Evolutionary conservation across 805 yeast species (phyloP).

Genomic region (Teunomyces tritomae): DNA sequence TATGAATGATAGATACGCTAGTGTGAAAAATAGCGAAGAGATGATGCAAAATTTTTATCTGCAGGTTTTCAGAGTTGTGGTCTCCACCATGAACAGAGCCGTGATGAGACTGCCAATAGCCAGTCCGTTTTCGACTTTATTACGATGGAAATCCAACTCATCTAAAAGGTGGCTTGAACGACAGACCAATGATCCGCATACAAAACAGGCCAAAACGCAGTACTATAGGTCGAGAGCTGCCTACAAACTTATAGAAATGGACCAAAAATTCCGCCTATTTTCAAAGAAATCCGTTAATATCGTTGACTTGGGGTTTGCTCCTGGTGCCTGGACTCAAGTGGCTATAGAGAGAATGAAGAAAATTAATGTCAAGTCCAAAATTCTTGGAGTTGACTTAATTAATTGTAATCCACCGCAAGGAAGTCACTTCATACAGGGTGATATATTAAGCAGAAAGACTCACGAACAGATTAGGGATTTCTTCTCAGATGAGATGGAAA

Average conservation of each 20-base stretch:
- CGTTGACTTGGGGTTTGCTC: slow-evolving; percentile 63
- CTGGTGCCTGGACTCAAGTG: slow-evolving; percentile 32
- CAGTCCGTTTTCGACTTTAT: background rate
- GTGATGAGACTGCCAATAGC: background rate
- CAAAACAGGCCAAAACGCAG: slow-evolving; percentile 61
- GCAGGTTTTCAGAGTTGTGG: background rate
- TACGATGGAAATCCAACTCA: slow-evolving; percentile 38
- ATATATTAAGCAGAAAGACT: slow-evolving; percentile 43
- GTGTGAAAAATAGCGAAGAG: slow-evolving; percentile 6
- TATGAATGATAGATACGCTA: background rate
- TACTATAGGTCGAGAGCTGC: slow-evolving; percentile 86
- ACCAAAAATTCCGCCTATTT: slow-evolving; percentile 61
- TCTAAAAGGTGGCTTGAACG: slow-evolving; percentile 75
- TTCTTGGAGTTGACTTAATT: slow-evolving; percentile 32
- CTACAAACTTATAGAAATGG: slow-evolving; percentile 75
- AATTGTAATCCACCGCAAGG: slow-evolving; percentile 37
- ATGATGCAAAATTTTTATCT: slow-evolving; percentile 5
- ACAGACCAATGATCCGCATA: slow-evolving; percentile 61
- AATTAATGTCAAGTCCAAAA: slow-evolving; percentile 8
- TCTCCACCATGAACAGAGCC: background rate
- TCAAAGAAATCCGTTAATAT: slow-evolving; percentile 51
- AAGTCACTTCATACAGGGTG: slow-evolving; percentile 38
- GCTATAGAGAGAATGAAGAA: slow-evolving; percentile 16
- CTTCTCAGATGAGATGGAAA: slow-evolving; percentile 33
- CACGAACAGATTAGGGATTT: slow-evolving; percentile 54